phyloP scores from a whole-genome alignment of 495 filamentous ascomycete species.

The Acidomyces sp. region DNA sequence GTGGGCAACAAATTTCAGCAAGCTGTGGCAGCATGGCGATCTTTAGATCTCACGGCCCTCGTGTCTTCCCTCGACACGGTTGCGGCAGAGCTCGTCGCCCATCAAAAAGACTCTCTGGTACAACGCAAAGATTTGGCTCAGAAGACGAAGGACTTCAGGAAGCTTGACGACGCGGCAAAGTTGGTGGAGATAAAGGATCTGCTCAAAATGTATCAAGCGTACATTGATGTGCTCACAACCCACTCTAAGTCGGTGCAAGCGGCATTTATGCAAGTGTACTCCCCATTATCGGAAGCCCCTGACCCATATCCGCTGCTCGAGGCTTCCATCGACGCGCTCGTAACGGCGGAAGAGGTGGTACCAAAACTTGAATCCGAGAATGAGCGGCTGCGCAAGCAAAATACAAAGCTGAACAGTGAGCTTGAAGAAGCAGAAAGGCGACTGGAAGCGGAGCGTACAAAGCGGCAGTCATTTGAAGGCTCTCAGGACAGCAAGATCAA shows the following conservation, averaged over 20 bases:
- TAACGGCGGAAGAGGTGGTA: constrained; percentile 77
- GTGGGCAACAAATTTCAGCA: constrained; percentile 84
- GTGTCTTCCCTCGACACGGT: constrained; percentile 80
- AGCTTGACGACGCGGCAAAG: constrained; percentile 83
- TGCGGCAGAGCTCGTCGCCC: constrained; percentile 81
- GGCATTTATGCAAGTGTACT: constrained; percentile 84
- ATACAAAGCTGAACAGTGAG: constrained; percentile 74
- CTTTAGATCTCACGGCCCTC: constrained; percentile 75
- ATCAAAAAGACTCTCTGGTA: constrained; percentile 81
- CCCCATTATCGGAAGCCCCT: constrained; percentile 82
- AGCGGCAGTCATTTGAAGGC: constrained; percentile 62
- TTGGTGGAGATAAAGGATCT: constrained; percentile 76
- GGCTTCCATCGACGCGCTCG: constrained; percentile 85
- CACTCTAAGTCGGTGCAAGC: constrained; percentile 86
- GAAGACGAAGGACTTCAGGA: constrained; percentile 96
- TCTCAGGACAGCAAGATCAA: constrained; percentile 62
- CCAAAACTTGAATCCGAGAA: constrained; percentile 81
- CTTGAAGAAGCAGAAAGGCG: constrained; percentile 72
- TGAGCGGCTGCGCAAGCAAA: constrained; percentile 64
- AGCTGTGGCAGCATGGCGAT: constrained; percentile 92
- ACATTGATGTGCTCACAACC: constrained; percentile 90
- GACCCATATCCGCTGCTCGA: constrained; percentile 95
- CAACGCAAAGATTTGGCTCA: constrained; percentile 94
- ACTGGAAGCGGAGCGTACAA: constrained; percentile 57
- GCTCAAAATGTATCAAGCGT: constrained; percentile 83